These are phyloP conservation scores for Zasmidium cellare DNA, from an alignment of 2,329 filamentous ascomycete species.

Conservation along the genomic window DNA sequence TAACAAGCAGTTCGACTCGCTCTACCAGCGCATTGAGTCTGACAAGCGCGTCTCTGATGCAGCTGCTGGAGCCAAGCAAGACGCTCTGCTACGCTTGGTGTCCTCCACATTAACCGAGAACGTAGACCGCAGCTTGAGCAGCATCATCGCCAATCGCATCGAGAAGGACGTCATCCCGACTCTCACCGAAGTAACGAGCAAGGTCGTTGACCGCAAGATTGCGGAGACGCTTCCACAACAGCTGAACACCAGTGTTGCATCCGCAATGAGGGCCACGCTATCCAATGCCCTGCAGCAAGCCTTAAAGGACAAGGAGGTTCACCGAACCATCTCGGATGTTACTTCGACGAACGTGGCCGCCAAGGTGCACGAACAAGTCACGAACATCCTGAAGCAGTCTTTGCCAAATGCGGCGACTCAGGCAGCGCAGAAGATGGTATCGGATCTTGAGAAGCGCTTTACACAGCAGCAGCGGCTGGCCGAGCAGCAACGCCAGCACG, in stretches of 20 bases:
- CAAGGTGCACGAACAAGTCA: conserved; percentile 69
- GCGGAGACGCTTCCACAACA: conserved; percentile 66
- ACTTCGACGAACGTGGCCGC: conserved; percentile 66
- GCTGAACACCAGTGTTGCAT: conserved; percentile 65
- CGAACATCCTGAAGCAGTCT: conserved; percentile 56
- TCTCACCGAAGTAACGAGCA: conserved; percentile 66
- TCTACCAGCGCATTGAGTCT: conserved; percentile 65
- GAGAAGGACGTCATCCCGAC: conserved; percentile 73
- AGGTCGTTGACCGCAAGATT: conserved; percentile 71
- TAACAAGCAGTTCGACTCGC: conserved; percentile 52
- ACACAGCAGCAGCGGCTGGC: conserved; percentile 52
- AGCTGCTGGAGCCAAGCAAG: conserved; percentile 64
- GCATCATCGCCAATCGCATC: conserved; percentile 75
- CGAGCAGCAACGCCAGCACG: conserved; percentile 53
- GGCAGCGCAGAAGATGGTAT: conserved; percentile 66
- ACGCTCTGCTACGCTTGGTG: conserved; percentile 67
- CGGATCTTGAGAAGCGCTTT: conserved; percentile 66
- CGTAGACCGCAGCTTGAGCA: conserved; percentile 72
- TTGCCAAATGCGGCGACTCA: conserved; percentile 35
- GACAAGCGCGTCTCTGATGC: conserved; percentile 68
- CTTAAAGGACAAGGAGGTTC: conserved; percentile 71
- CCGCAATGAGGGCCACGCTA: conserved; percentile 70
- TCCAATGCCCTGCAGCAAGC: conserved; percentile 67
- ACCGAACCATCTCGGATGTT: conserved; percentile 71
- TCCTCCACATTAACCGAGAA: conserved; percentile 70